phyloP scores from a whole-genome alignment of 2,329 filamentous ascomycete species.

The Trichocomaceae sp. region DNA sequence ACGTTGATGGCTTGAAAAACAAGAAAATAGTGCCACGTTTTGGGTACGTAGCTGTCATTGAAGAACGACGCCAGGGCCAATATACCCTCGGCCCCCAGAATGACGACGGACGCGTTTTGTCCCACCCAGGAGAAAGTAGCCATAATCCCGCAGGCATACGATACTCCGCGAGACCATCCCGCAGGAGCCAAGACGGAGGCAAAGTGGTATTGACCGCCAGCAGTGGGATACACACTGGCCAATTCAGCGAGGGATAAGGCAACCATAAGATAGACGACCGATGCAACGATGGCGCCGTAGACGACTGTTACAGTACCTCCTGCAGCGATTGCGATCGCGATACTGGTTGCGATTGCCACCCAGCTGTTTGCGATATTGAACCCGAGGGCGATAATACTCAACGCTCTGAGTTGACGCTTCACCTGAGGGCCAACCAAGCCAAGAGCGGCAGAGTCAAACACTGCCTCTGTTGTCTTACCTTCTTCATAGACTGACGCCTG shows the following conservation, averaged over 20 bases:
- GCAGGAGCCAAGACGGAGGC: slow-evolving; percentile 44
- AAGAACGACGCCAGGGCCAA: not conserved
- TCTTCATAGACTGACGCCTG: no score
- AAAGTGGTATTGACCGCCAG: slow-evolving; percentile 50
- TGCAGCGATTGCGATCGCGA: slow-evolving; percentile 47
- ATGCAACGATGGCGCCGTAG: slow-evolving; percentile 46
- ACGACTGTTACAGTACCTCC: slow-evolving; percentile 45
- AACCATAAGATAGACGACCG: slow-evolving; percentile 41
- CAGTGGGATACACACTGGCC: slow-evolving; percentile 43
- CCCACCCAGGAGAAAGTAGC: slow-evolving; percentile 48
- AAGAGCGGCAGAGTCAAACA: no score
- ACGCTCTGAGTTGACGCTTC: slow-evolving; percentile 24
- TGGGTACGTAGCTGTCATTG: slow-evolving; percentile 16
- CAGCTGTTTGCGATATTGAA: slow-evolving; percentile 49
- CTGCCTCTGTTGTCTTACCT: no score
- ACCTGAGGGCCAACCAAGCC: no score
- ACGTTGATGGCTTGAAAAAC: slow-evolving; percentile 41
- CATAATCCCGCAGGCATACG: slow-evolving; percentile 45
- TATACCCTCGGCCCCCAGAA: slow-evolving; percentile 34
- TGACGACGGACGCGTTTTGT: slow-evolving; percentile 45
- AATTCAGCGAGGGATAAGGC: slow-evolving; percentile 43
- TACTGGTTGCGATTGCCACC: slow-evolving; percentile 45
- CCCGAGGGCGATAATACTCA: slow-evolving; percentile 40
- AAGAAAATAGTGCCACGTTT: slow-evolving; percentile 34
- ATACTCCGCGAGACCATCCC: slow-evolving; percentile 23